These are phyloP conservation scores for Hapsidospora chrysogenum DNA, from an alignment of 495 filamentous ascomycete species.

Conservation along the genomic window DNA sequence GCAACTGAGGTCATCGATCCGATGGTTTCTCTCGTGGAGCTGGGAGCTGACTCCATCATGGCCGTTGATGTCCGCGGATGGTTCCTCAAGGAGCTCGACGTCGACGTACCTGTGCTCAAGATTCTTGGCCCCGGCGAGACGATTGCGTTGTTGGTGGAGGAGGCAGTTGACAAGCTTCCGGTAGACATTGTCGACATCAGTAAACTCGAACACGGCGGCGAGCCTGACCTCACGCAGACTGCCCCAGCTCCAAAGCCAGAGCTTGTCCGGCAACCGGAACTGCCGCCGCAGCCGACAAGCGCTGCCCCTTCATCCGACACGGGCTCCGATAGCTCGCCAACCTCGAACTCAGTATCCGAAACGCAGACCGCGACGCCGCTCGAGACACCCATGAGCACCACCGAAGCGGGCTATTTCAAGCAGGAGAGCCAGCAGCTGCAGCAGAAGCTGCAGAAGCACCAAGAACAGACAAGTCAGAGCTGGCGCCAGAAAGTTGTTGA, in stretches of 20 bases:
- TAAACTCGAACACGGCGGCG: too few species aligned
- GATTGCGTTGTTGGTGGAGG: background rate
- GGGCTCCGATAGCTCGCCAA: too few species aligned
- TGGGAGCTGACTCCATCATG: constrained; percentile 30
- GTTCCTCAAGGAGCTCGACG: constrained; percentile 23
- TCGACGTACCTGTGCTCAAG: constrained; percentile 34
- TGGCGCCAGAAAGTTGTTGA: constrained; percentile 10
- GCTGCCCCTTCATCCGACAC: background rate
- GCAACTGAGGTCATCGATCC: background rate
- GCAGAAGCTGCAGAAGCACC: background rate
- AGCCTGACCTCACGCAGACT: background rate
- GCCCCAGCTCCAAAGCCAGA: background rate
- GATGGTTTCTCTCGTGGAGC: background rate
- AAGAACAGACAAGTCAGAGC: background rate
- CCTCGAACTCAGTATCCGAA: too few species aligned
- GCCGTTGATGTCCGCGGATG: constrained; percentile 30
- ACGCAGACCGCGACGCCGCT: too few species aligned
- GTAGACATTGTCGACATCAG: too few species aligned
- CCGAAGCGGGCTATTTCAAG: too few species aligned
- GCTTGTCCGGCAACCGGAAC: background rate
- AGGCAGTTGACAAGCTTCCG: background rate
- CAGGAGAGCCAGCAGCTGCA: background rate
- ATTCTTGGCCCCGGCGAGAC: constrained; percentile 18
- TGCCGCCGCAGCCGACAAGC: background rate
- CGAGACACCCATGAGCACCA: too few species aligned